A percentile compares a stretch with the other conserved stretches of the same genome.
phyloP scores from a whole-genome alignment of 345 rosid species.

The Noccaea caerulescens region DNA sequence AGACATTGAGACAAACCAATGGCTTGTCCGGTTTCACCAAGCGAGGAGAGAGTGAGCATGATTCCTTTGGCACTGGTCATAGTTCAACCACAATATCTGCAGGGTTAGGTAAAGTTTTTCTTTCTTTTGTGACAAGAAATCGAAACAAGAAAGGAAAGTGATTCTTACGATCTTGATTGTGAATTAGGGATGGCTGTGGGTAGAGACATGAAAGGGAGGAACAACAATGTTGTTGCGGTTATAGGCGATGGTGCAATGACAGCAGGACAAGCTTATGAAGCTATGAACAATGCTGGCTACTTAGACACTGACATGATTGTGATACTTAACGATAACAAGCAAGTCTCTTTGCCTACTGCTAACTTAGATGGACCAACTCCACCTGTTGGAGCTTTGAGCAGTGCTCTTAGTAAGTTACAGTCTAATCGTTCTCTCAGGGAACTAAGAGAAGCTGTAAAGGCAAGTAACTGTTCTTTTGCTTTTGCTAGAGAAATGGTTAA shows the following conservation, averaged over 20 bases:
- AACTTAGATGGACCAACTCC: slow-evolving; percentile 88
- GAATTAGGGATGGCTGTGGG: slow-evolving; percentile 90
- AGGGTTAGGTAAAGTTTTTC: slow-evolving; percentile 64
- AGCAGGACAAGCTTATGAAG: slow-evolving; percentile 98
- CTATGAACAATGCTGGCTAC: slow-evolving; percentile 98
- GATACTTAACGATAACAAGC: slow-evolving; percentile 95
- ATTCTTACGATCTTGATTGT: slow-evolving; percentile 15
- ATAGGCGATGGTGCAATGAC: slow-evolving; percentile 99
- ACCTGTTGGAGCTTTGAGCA: slow-evolving; percentile 98
- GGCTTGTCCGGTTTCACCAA: slow-evolving; percentile 94
- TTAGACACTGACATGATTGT: slow-evolving; percentile 94
- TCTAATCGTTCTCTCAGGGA: slow-evolving; percentile 90
- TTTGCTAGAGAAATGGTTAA: neutral
- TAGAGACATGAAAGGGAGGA: slow-evolving; percentile 81
- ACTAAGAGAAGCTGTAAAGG: slow-evolving; percentile 97
- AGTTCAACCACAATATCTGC: slow-evolving; percentile 96
- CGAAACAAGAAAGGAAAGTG: neutral
- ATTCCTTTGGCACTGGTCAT: slow-evolving; percentile 94
- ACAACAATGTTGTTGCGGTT: slow-evolving; percentile 74
- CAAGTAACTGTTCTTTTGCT: slow-evolving; percentile 32
- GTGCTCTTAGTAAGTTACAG: slow-evolving; percentile 90
- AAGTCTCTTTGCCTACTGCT: slow-evolving; percentile 95
- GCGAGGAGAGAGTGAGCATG: slow-evolving; percentile 87
- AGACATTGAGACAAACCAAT: slow-evolving; percentile 80
- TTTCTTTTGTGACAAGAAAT: neutral